Evolutionary conservation across 2,329 filamentous ascomycete genomes (phyloP), one percentile per base, ranked within the genome.

Genomic region (Hypoxylon sp.): DNA sequence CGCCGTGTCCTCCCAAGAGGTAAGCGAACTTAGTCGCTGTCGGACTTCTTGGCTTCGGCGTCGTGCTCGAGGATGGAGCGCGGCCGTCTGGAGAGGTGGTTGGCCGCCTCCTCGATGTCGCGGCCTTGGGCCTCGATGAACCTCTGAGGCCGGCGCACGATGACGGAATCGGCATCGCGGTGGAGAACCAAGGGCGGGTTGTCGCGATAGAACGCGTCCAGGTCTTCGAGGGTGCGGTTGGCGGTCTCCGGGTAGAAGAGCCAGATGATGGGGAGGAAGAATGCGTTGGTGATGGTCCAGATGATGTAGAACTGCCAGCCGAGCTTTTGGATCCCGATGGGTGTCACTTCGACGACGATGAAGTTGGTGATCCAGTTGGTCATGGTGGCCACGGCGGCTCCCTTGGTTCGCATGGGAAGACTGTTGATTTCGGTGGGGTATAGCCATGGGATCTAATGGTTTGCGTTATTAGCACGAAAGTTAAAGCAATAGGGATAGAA

Each of bases 251-350:
- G 74, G 44, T 75, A 77, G 57, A 78, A 71, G 34, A 77, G 67
- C 59, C 73, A 77, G 1, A 74, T 73, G 36, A 73, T 69, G 0
- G 74, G 75, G 17, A 78, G 7, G 26, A 73, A 73, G 0, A 70
- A 52, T 26, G 72, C 71, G 62, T 74, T 76, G 38, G 75, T 72
- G 7, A 75, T 70, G 2, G 73, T 71, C 72, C 75, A 82, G 32
- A 81, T 73, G 32, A 80, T 71, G 64, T 76, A 81, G 61, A 76
- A 80, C 43, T 72, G 73, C 71, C 76, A 81, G 2, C 73, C 71
- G 0, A 80, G 66, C 20, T 71, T 77, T 15, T 74, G 63, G 9
- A 67, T 59, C 3, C 66, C 66, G 20, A 63, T 61, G 1, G 66
- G 67, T 6, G 66, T 68, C 7, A 68, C 55, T 35, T 69, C 63